Conservation (phyloP, 805 yeast genomes). For the Teunomyces pallodes region DNA sequence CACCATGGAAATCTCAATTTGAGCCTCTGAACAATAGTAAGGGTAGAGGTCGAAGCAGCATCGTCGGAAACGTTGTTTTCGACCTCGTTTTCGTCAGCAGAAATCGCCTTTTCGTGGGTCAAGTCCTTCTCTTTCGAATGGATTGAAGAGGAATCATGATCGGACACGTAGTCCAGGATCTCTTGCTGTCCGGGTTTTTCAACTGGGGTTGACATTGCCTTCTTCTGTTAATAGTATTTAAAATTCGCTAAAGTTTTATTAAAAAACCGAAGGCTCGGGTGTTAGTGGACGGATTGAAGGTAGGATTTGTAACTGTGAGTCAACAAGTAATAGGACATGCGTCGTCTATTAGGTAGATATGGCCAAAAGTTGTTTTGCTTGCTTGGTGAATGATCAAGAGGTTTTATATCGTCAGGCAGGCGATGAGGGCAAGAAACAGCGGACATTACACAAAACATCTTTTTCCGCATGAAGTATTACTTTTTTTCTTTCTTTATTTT, state of each 20-base stretch:
- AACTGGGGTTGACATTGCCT: not conserved
- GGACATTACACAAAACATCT: constrained; percentile 3
- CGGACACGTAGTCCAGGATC: constrained; percentile 1
- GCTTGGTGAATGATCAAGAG: not conserved
- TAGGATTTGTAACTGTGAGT: constrained; percentile 7
- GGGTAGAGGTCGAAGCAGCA: constrained; percentile 2
- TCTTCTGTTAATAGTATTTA: not conserved
- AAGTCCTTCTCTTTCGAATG: constrained; percentile 2
- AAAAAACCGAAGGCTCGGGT: not conserved
- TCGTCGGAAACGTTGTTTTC: not conserved
- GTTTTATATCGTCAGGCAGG: not conserved
- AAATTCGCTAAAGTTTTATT: not conserved
- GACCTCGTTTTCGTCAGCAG: constrained; percentile 1
- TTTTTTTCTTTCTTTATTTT: not conserved
- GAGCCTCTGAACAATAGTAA: not conserved
- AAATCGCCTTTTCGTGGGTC: not conserved
- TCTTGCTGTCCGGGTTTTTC: not conserved
- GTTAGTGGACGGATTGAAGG: constrained; percentile 10
- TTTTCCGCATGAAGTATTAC: not conserved
- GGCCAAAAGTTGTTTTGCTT: not conserved
- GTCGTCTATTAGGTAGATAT: not conserved
- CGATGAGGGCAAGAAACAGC: constrained; percentile 1
- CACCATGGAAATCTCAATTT: constrained; percentile 12
- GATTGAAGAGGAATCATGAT: not conserved
- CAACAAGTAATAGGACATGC: constrained; percentile 4